Base-by-base conservation (phyloP, 495 filamentous ascomycete species). In the Penicillium ucsense region DNA sequence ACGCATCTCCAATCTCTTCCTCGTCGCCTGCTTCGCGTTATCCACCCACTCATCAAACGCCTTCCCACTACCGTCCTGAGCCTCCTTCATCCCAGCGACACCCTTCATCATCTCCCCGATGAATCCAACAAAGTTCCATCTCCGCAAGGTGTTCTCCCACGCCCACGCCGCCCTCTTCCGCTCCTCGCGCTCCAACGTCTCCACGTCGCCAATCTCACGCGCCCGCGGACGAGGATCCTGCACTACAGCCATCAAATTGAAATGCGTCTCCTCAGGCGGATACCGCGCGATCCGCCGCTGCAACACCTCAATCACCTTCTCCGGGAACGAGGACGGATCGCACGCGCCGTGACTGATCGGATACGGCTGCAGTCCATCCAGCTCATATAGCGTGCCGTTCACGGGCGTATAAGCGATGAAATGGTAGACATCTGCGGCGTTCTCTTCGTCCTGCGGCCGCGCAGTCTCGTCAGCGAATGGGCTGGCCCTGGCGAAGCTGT, bases 51-150 rank as follows among this genome's bases (percentile, higher is more conserved):
- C 72, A 5, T 80, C 73, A 63, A 88, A 94, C 39, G 68, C 77
- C n/a, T 68, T 80, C 27, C 79, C 73, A 5, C 54, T 38, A 12
- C 38, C 20, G 45, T 55, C 63, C 52, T 77, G 68, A 52, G 70
- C 67, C 44, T 94, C 55, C 70, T 94, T 95, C 52, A 60, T 51
- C 52, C 66, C 71, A 36, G 86, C 84, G 31, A 96, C 89, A 27
- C 81, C 87, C 73, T 91, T 92, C 55, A 95, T 65, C 43, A 94
- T 73, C 75, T 97, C 92, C 38, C 86, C 88, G 45, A 89, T 83
- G 62, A 99, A 95, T 0, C 89, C 94, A 11, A 99, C 84, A 68
- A 99, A 97, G 61, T 99, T 99, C 66, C 92, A 91, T 57, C 86
- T 67, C 48, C 92, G 67, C 61, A 99, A 71, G 30, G 89, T 87